Evolutionary conservation across 176 grass and related monocot species (phyloP).

Genomic region (Cenchrus americanus): DNA sequence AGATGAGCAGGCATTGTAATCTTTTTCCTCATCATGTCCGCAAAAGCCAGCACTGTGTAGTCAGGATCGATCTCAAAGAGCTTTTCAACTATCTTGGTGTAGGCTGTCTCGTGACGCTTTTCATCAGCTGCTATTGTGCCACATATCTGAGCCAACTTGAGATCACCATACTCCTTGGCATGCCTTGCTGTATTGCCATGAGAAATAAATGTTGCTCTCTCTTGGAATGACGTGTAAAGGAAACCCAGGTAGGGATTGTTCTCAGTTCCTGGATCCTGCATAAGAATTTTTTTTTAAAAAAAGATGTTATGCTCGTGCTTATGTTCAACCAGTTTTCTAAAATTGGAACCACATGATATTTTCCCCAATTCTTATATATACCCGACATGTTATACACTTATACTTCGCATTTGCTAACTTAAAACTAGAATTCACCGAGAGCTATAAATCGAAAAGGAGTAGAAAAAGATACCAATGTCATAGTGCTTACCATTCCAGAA

Average conservation of each 20-base stretch:
- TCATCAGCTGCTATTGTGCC: slow-evolving; percentile 77
- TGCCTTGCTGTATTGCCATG: slow-evolving; percentile 76
- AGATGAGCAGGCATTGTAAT: slow-evolving; percentile 78
- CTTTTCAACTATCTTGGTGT: slow-evolving; percentile 79
- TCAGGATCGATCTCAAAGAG: slow-evolving; percentile 75
- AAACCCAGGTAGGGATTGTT: slow-evolving; percentile 74
- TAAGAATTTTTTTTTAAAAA: not conserved
- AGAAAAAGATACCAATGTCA: not conserved
- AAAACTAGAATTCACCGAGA: slow-evolving; percentile 14
- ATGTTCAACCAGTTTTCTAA: slow-evolving; percentile 15
- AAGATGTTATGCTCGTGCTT: not conserved
- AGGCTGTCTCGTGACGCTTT: slow-evolving; percentile 80
- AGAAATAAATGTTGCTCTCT: slow-evolving; percentile 80
- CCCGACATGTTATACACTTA: not conserved
- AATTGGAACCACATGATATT: slow-evolving; percentile 7
- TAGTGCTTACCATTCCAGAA: slow-evolving; percentile 62
- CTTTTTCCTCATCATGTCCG: slow-evolving; percentile 81
- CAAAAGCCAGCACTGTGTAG: slow-evolving; percentile 63
- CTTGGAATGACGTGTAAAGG: slow-evolving; percentile 86
- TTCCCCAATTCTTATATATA: not conserved
- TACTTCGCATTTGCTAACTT: not conserved
- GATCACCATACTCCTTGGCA: slow-evolving; percentile 68
- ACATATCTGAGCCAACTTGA: slow-evolving; percentile 79
- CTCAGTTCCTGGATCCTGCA: slow-evolving; percentile 61
- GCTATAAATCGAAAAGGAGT: not conserved